These are phyloP conservation scores for Parascedosporium putredinis DNA, from an alignment of 2,329 filamentous ascomycete genomes.

Conservation along the genomic window DNA sequence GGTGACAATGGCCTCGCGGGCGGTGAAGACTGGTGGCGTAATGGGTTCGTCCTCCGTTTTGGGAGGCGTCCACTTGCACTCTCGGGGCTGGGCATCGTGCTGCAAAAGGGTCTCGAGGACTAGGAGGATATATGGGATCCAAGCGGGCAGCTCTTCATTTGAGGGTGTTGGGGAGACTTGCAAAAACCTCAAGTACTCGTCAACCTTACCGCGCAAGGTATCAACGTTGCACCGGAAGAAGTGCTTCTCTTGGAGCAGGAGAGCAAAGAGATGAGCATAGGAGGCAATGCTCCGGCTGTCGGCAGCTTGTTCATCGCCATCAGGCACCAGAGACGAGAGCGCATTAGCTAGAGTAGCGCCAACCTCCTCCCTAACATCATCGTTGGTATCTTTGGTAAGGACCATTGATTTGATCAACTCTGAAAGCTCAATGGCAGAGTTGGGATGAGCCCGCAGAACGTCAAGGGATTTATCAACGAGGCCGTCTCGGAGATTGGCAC, in stretches of 20 bases:
- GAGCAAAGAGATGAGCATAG: slow-evolving; percentile 81
- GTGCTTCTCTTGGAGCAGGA: slow-evolving; percentile 70
- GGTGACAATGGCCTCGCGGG: slow-evolving; percentile 28
- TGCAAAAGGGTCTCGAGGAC: slow-evolving; percentile 85
- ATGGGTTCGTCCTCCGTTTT: slow-evolving; percentile 36
- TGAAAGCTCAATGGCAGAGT: slow-evolving; percentile 81
- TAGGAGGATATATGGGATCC: slow-evolving; percentile 83
- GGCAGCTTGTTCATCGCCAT: slow-evolving; percentile 55
- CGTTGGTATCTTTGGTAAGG: slow-evolving; percentile 44
- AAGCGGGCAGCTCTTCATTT: slow-evolving; percentile 72
- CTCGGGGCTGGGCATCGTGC: slow-evolving; percentile 72
- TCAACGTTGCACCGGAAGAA: slow-evolving; percentile 73
- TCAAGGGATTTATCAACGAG: slow-evolving; percentile 86
- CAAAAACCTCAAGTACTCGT: slow-evolving; percentile 68
- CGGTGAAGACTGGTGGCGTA: slow-evolving; percentile 31
- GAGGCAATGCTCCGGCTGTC: slow-evolving; percentile 60
- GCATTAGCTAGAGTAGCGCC: slow-evolving; percentile 76
- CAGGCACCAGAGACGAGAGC: slow-evolving; percentile 56
- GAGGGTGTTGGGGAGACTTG: slow-evolving; percentile 56
- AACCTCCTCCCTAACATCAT: slow-evolving; percentile 54
- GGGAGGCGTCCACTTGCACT: slow-evolving; percentile 59
- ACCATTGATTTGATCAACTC: slow-evolving; percentile 73
- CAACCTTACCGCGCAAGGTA: slow-evolving; percentile 66
- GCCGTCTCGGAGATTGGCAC: slow-evolving; percentile 60
- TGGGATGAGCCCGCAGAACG: slow-evolving; percentile 76